Conservation (phyloP, 139 green algal species). For the Volvox reticuliferus region DNA sequence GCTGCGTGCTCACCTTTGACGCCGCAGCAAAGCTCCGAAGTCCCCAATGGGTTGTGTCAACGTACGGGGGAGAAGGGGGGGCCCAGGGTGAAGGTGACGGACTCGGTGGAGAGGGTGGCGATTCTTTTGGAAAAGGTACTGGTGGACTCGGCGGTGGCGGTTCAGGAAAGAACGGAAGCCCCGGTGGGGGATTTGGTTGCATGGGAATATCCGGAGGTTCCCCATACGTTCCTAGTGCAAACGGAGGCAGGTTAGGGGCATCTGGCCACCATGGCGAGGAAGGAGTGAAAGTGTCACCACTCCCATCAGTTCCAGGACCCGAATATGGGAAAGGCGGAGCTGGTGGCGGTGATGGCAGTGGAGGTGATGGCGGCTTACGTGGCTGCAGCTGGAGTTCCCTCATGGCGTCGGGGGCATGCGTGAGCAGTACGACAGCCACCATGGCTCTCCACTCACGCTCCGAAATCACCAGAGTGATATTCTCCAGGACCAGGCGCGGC, state of each 20-base stretch:
- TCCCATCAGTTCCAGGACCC: too few relatives aligned
- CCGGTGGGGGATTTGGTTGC: too few relatives aligned
- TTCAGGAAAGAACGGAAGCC: too few relatives aligned
- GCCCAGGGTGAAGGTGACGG: not conserved
- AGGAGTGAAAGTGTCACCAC: too few relatives aligned
- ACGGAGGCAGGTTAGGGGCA: too few relatives aligned
- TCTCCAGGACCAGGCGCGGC: not conserved
- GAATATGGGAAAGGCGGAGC: too few relatives aligned
- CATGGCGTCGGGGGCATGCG: not conserved
- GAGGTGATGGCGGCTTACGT: not conserved
- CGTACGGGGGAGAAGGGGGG: not conserved
- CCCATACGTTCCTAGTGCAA: too few relatives aligned
- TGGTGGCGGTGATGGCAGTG: not conserved
- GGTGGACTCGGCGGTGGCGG: too few relatives aligned
- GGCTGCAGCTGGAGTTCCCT: not conserved
- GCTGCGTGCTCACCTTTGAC: not conserved
- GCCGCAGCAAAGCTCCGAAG: not conserved
- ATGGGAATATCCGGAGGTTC: too few relatives aligned
- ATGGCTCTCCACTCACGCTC: conserved; percentile 18
- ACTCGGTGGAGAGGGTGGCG: not conserved
- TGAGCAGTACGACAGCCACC: not conserved
- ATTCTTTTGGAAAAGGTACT: too few relatives aligned
- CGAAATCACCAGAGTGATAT: conserved; percentile 19
- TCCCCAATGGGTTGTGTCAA: not conserved
- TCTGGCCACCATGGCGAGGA: too few relatives aligned